A percentile compares a stretch with the other conserved stretches of the same genome.
Evolutionary conservation across 2,329 filamentous ascomycete genomes (phyloP).

Genomic region (Xylariaceae sp.): DNA sequence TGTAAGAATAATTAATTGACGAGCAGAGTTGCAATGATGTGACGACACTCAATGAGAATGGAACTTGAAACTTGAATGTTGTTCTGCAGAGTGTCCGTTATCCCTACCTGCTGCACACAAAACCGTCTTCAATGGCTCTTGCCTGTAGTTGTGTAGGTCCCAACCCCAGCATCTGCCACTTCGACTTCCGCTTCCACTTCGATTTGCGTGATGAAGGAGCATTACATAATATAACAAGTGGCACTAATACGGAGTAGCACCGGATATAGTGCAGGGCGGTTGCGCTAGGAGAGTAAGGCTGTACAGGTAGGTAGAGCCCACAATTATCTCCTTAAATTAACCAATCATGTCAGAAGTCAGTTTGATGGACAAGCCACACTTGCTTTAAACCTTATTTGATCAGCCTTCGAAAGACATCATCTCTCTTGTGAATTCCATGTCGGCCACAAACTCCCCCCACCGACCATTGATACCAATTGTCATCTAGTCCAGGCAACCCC

Average conservation of each 20-base stretch:
- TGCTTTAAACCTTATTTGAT: not conserved
- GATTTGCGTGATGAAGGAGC: not conserved
- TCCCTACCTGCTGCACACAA: no score
- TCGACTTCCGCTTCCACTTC: no score
- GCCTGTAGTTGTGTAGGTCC: no score
- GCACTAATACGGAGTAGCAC: no score
- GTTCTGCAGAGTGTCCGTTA: no score
- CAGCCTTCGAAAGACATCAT: constrained; percentile 24
- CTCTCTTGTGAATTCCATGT: constrained; percentile 8
- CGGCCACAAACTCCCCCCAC: constrained; percentile 12
- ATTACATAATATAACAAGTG: not conserved
- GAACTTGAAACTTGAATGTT: no score
- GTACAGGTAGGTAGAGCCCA: constrained; percentile 6
- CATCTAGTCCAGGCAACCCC: constrained; percentile 3
- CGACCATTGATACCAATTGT: constrained; percentile 5
- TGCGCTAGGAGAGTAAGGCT: not conserved
- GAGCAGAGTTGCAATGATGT: no score
- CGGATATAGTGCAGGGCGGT: no score
- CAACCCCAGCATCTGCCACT: no score
- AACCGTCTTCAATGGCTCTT: no score
- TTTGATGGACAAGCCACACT: constrained; percentile 4
- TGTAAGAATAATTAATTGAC: no score
- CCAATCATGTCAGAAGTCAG: constrained; percentile 12
- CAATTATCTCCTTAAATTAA: not conserved
- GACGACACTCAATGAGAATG: no score